A percentile compares a stretch with the other conserved stretches of the same genome.
Conservation (phyloP, 306 rosid genomes). For the Glycyrrhiza uralensis region DNA sequence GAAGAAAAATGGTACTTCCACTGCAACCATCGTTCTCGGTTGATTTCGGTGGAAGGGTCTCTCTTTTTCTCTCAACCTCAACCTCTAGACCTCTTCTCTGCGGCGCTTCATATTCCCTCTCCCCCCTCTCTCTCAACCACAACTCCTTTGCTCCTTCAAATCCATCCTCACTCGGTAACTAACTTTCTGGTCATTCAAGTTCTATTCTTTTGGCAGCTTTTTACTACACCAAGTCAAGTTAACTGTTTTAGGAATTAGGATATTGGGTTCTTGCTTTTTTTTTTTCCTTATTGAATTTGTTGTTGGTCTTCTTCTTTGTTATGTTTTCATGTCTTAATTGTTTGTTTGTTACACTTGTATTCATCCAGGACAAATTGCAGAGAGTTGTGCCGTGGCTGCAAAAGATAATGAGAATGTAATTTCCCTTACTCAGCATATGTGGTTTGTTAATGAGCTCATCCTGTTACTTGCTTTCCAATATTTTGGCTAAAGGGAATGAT, state of each 20-base stretch:
- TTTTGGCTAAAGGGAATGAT: neutral
- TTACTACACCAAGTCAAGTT: neutral
- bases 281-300: neutral
- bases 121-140: neutral
- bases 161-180: conserved; percentile 3
- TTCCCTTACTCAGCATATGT: neutral
- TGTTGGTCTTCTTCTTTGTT: neutral
- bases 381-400: neutral
- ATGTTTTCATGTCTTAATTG: neutral
- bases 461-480: neutral
- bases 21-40: neutral
- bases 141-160: neutral
- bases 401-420: conserved; percentile 18
- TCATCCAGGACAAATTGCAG: neutral
- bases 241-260: too few relatives aligned
- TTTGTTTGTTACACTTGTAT: neutral
- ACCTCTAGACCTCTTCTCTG: neutral
- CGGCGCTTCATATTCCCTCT: neutral
- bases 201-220: neutral
- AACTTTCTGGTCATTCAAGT: neutral
- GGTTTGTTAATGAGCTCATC: neutral
- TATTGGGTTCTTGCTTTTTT: neutral
- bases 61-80: neutral
- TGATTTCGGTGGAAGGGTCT: neutral
- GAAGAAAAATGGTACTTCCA: too few relatives aligned